These are phyloP conservation scores for Ascosphaera aggregata DNA, from an alignment of 2,329 filamentous ascomycete genomes.

Conservation along the genomic window DNA sequence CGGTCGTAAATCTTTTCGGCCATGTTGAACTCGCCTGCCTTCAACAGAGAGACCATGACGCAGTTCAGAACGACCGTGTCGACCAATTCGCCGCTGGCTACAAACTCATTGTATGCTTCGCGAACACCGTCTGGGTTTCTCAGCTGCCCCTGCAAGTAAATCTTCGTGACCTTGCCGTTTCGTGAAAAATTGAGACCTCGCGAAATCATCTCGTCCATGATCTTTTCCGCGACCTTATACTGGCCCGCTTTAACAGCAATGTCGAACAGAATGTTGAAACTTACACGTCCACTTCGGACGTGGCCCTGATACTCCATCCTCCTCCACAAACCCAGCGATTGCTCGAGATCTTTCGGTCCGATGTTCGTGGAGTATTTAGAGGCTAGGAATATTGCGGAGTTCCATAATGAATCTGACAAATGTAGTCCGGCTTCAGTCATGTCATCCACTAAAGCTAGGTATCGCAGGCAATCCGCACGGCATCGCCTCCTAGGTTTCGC, in stretches of 20 bases:
- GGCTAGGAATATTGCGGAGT: conserved; percentile 56
- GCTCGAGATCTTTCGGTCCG: conserved; percentile 36
- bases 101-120: conserved; percentile 56
- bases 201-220: conserved; percentile 56
- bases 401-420: conserved; percentile 52
- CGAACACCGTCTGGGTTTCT: conserved; percentile 51
- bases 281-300: conserved; percentile 46
- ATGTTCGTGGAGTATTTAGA: conserved; percentile 42
- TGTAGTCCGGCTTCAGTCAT: conserved; percentile 51
- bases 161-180: conserved; percentile 58
- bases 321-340: conserved; percentile 56
- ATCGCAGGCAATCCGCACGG: conserved; percentile 42
- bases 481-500: conserved; percentile 25
- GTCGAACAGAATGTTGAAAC: conserved; percentile 85
- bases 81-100: conserved; percentile 67
- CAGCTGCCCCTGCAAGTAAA: conserved; percentile 61
- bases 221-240: conserved; percentile 59
- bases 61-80: conserved; percentile 74
- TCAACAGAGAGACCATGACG: conserved; percentile 56
- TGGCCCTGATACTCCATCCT: conserved; percentile 63
- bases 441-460: conserved; percentile 64
- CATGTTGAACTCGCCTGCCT: conserved; percentile 48
- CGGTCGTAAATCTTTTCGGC: conserved; percentile 61
- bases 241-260: conserved; percentile 69
- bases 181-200: conserved; percentile 49